phyloP scores from a whole-genome alignment of 345 rosid species.

The Syzygium aromaticum region DNA sequence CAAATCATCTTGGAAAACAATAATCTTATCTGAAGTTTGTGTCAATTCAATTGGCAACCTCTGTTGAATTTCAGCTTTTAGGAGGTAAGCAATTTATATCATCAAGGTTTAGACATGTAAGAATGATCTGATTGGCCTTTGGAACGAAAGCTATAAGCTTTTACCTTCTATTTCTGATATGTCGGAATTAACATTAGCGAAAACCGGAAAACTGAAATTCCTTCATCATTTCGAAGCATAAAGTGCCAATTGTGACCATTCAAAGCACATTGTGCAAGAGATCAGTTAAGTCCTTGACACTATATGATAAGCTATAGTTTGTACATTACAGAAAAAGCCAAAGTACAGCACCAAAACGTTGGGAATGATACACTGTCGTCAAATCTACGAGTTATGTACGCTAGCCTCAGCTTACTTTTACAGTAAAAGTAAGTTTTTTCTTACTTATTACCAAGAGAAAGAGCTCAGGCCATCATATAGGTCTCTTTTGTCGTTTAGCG shows the following conservation, averaged over 20 bases:
- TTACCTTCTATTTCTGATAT: not conserved
- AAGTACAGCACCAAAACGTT: not conserved
- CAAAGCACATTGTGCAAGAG: not conserved
- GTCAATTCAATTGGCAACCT: not conserved
- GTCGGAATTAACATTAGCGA: fast-evolving
- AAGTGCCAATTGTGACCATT: not conserved
- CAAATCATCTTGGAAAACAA: not conserved
- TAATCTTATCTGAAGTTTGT: not conserved
- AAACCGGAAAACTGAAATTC: not conserved
- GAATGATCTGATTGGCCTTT: not conserved
- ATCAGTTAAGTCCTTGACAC: not conserved
- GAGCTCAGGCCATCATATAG: not conserved
- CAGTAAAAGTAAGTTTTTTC: not conserved
- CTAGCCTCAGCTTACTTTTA: too few relatives aligned
- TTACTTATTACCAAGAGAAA: not conserved
- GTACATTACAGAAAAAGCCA: fast-evolving
- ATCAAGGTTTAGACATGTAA: not conserved
- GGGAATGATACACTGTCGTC: not conserved
- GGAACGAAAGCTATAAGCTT: not conserved
- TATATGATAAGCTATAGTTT: not conserved
- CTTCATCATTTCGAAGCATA: not conserved
- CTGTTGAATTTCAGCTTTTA: not conserved
- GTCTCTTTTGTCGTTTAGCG: not conserved
- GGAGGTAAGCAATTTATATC: not conserved
- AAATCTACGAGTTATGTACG: too few relatives aligned